These are phyloP conservation scores for Dendrocalamus sinicus DNA, from an alignment of 176 grass and related monocot genomes.

Conservation along the genomic window DNA sequence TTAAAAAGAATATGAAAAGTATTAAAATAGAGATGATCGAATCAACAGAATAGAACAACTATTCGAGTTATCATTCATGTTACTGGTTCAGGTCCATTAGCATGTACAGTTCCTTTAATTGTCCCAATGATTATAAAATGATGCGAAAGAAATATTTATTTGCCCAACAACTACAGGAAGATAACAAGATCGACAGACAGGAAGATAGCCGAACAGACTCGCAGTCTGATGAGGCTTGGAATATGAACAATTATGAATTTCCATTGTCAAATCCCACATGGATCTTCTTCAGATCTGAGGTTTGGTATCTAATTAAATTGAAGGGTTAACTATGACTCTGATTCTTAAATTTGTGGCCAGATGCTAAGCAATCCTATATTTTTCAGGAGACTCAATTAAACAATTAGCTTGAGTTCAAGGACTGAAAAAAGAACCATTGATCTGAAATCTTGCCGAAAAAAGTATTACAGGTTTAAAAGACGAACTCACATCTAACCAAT, in stretches of 20 bases:
- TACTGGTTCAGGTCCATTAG: constrained; percentile 37
- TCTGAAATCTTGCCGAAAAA: background rate
- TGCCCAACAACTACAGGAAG: constrained; percentile 35
- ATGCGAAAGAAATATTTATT: constrained; percentile 36
- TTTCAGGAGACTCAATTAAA: background rate
- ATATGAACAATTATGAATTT: constrained; percentile 39
- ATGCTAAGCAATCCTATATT: constrained; percentile 3
- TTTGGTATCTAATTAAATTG: background rate
- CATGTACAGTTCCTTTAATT: constrained; percentile 30
- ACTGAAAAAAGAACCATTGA: background rate
- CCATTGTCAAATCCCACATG: constrained; percentile 39
- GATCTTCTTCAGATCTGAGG: constrained; percentile 39
- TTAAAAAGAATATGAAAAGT: background rate
- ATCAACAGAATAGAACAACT: constrained; percentile 45
- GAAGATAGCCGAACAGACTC: constrained; percentile 58
- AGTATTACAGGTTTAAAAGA: background rate
- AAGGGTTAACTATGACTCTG: background rate
- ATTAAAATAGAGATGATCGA: background rate
- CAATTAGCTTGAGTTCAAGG: constrained; percentile 20
- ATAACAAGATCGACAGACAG: constrained; percentile 61
- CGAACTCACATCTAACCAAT: background rate
- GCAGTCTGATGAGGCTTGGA: constrained; percentile 52
- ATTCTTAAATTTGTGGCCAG: constrained; percentile 22
- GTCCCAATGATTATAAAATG: constrained; percentile 46
- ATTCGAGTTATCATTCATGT: constrained; percentile 46